Conservation (phyloP, 129 eudicot species). For the Chrysanthemum lavandulifolium region DNA sequence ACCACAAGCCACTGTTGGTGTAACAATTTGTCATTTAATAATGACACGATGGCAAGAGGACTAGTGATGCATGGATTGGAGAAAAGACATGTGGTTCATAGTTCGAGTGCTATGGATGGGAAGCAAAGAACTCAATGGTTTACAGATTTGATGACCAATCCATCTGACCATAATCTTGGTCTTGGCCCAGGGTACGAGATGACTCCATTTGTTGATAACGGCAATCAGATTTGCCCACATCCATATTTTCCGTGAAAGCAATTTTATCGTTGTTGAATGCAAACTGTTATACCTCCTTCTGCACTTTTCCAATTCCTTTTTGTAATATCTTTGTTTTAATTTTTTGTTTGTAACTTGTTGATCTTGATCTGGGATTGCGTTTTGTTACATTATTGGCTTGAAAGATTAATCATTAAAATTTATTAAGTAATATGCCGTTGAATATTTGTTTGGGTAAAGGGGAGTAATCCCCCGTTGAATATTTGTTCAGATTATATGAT, state of each 20-base stretch:
- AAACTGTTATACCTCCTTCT: neutral
- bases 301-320: neutral
- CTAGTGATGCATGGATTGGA: slow-evolving; percentile 24
- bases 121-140: slow-evolving; percentile 32
- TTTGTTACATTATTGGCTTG: neutral
- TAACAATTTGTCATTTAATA: neutral
- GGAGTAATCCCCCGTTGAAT: too few relatives aligned
- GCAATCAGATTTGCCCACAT: slow-evolving; percentile 30
- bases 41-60: slow-evolving; percentile 27
- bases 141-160: slow-evolving; percentile 38
- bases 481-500: neutral
- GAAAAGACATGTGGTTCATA: slow-evolving; percentile 29
- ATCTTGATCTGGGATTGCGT: neutral
- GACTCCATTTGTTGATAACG: slow-evolving; percentile 25
- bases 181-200: slow-evolving; percentile 37
- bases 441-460: too few relatives aligned
- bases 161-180: slow-evolving; percentile 30
- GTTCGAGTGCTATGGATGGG: slow-evolving; percentile 19
- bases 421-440: neutral
- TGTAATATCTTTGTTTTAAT: neutral
- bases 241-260: slow-evolving; percentile 27
- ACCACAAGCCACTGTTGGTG: slow-evolving; percentile 3
- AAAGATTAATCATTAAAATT: neutral
- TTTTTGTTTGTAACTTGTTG: neutral
- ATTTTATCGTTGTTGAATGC: neutral